Conservation (phyloP, 1,284 basidiomycete species). For the Melampsora occidentalis region DNA sequence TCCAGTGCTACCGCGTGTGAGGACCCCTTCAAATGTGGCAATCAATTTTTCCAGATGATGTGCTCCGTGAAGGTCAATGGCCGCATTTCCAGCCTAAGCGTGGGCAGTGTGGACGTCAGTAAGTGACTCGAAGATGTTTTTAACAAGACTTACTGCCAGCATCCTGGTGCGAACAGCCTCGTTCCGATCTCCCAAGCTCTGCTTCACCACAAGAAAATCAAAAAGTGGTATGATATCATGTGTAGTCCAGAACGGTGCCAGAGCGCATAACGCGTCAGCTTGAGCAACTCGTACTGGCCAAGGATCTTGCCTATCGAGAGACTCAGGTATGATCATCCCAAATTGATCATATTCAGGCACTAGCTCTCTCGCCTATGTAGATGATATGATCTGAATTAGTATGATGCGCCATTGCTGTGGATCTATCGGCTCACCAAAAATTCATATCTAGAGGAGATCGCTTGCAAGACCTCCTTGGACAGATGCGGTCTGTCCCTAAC, state of each 20-base stretch:
- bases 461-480: slow-evolving; percentile 17
- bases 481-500: slow-evolving; percentile 31
- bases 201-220: slow-evolving; percentile 76
- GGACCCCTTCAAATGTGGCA: slow-evolving; percentile 74
- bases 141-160: slow-evolving; percentile 59
- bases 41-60: slow-evolving; percentile 73
- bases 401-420: not conserved
- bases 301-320: slow-evolving; percentile 85
- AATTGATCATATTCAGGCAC: slow-evolving; percentile 55
- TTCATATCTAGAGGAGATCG: slow-evolving; percentile 39
- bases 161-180: slow-evolving; percentile 79
- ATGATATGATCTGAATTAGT: not conserved
- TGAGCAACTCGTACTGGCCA: slow-evolving; percentile 81
- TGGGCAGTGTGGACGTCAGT: not conserved
- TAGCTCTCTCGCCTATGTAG: slow-evolving; percentile 35
- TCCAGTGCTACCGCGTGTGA: slow-evolving; percentile 55
- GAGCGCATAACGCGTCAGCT: slow-evolving; percentile 66
- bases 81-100: slow-evolving; percentile 65
- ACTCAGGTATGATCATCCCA: slow-evolving; percentile 89
- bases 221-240: slow-evolving; percentile 75
- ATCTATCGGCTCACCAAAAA: slow-evolving; percentile 21
- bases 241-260: slow-evolving; percentile 68
- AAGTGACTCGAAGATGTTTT: not conserved
- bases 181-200: slow-evolving; percentile 82
- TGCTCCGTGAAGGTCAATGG: slow-evolving; percentile 81